phyloP scores from a whole-genome alignment of 2,329 filamentous ascomycete genomes.

The Apiospora arundinis region DNA sequence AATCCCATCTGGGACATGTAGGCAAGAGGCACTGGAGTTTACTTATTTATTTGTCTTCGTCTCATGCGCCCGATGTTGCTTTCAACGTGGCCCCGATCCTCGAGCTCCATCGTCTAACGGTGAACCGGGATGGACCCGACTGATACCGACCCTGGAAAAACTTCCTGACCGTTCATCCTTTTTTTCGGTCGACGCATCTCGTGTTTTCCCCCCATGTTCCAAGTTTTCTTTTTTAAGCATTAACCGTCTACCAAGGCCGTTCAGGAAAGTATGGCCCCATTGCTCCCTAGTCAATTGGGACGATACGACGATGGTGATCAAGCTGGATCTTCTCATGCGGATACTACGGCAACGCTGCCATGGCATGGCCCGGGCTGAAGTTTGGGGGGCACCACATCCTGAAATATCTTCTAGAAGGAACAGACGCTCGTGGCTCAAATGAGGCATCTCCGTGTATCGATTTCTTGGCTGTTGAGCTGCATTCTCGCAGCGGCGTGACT shows the following conservation, averaged over 20 bases:
- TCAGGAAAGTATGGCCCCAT: not conserved
- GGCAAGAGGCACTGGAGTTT: not conserved
- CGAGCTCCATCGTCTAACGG: not conserved
- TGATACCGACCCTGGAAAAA: not conserved
- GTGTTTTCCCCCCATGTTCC: slow-evolving; percentile 6
- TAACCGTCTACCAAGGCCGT: not conserved
- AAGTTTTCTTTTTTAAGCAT: slow-evolving; percentile 11
- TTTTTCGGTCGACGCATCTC: slow-evolving; percentile 9
- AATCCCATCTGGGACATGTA: not conserved
- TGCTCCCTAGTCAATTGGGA: not conserved
- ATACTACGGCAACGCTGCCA: slow-evolving; percentile 12
- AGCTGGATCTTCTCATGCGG: slow-evolving; percentile 13
- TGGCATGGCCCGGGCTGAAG: not conserved
- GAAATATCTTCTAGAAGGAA: slow-evolving; percentile 5
- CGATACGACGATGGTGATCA: not conserved
- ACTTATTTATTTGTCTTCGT: not conserved
- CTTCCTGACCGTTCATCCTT: slow-evolving; percentile 6
- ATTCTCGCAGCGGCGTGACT: not conserved
- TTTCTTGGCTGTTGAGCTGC: not conserved
- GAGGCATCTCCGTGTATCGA: not conserved
- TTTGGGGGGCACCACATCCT: not conserved
- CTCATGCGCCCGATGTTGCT: not conserved
- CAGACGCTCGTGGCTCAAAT: not conserved
- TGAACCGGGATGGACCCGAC: slow-evolving; percentile 7
- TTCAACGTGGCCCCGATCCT: slow-evolving; percentile 7